Base-by-base conservation (phyloP, 208 protist genomes). In the Lotmaria passim region DNA sequence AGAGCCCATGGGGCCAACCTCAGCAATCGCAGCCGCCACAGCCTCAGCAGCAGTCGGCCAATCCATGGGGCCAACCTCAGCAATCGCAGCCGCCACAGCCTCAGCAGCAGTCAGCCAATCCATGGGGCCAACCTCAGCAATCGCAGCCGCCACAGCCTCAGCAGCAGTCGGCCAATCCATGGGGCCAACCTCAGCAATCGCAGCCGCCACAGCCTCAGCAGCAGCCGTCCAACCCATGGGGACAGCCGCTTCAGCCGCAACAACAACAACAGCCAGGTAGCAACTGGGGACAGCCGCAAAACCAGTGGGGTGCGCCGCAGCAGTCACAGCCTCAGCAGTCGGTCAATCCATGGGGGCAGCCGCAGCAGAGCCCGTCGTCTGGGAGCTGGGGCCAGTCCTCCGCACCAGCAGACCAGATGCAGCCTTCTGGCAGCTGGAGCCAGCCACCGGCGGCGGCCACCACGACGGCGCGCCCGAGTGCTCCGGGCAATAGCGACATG, bases 1-100 rank as follows among this genome's bases (percentile, higher is more conserved):
- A 5, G 46, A 75, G 78, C 59, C 30, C 52, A 36, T 85, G 74
- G 78, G 64, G 59, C 17, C 72, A 79, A 38, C 73, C 81, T n/a
- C 62, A 50, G 44, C 68, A 60, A 31, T 39, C 10, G 17, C 61
- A 39, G 50, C 70, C 46, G 41, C 26, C 33, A 24, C 59, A 26
- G 33, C 61, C 59, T 30, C 47, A 56, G 44, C 41, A 36, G 19
- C 59, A 31, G 17, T 60, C 69, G 60, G 36, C 19, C 39, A 73
- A 65, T 30, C 34, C 46, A 1, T 78, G 73, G 76, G 78, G 58
- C 38, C 73, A 63, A 21, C 58, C 66, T 23, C 69, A 69, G 48
- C 62, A 11, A 48, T 28, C 64, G 3, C 61, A 65, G 26, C 53
- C 51, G 38, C 53, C 19, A 11, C 52, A n/a, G 12, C 34, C 50